phyloP scores from a whole-genome alignment of 208 protist genomes.

The Trypanosoma cruzi region DNA sequence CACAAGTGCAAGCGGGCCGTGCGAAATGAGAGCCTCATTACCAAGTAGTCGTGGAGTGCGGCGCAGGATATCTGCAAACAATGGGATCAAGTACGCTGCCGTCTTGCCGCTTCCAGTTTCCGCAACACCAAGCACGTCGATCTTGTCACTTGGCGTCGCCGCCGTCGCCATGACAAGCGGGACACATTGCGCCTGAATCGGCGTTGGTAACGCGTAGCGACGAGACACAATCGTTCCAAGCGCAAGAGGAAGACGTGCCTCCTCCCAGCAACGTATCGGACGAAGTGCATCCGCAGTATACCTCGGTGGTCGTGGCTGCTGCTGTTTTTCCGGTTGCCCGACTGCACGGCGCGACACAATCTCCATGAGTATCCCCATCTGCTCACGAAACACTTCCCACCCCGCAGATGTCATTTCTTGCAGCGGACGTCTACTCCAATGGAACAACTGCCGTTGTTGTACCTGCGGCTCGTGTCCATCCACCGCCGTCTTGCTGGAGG shows the following conservation, averaged over 20 bases:
- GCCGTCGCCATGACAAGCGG: slow-evolving; percentile 40
- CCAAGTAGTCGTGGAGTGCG: slow-evolving; percentile 55
- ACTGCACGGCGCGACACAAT: slow-evolving; percentile 31
- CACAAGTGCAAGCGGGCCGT: slow-evolving; percentile 87
- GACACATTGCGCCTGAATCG: slow-evolving; percentile 82
- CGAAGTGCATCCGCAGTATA: slow-evolving; percentile 7
- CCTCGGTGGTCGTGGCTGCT: not conserved
- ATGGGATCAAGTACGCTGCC: slow-evolving; percentile 89
- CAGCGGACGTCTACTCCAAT: slow-evolving; percentile 60
- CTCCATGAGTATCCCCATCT: slow-evolving; percentile 74
- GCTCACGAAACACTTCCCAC: slow-evolving; percentile 73
- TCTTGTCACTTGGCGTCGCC: slow-evolving; percentile 23
- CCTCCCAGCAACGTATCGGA: slow-evolving; percentile 86
- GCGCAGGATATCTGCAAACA: slow-evolving; percentile 69
- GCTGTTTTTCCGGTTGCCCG: not conserved
- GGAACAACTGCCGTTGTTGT: slow-evolving; percentile 10
- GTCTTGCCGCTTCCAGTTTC: slow-evolving; percentile 96
- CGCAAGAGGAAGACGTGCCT: slow-evolving; percentile 59
- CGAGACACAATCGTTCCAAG: slow-evolving; percentile 50
- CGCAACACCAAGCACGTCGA: slow-evolving; percentile 90
- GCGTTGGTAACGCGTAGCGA: slow-evolving; percentile 63
- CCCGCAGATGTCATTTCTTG: slow-evolving; percentile 60
- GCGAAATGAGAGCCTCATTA: slow-evolving; percentile 51
- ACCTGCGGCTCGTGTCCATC: not conserved
- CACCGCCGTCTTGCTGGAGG: not conserved